phyloP scores from a whole-genome alignment of 2,329 filamentous ascomycete genomes.

The Metarhizium robertsii region DNA sequence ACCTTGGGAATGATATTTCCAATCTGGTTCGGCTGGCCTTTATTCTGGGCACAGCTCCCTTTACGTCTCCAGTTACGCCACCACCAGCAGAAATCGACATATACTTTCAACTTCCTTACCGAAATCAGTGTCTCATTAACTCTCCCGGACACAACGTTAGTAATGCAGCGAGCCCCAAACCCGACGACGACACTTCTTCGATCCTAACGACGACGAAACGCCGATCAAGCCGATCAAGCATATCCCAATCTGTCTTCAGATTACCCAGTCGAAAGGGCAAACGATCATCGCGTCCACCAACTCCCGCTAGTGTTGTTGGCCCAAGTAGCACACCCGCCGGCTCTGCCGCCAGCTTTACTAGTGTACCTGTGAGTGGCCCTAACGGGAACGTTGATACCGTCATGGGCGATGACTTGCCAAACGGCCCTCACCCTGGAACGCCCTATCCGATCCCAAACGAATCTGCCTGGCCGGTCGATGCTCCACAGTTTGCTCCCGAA shows the following conservation, averaged over 20 bases:
- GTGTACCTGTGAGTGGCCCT: neutral
- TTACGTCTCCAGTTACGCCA: constrained; percentile 24
- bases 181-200: constrained; percentile 18
- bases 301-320: constrained; percentile 17
- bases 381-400: constrained; percentile 15
- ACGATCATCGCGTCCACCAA: constrained; percentile 25
- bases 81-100: constrained; percentile 29
- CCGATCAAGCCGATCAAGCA: constrained; percentile 18
- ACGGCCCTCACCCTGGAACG: constrained; percentile 30
- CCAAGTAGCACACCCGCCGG: constrained; percentile 4
- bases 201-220: constrained; percentile 18
- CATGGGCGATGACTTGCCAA: constrained; percentile 24
- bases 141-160: constrained; percentile 19
- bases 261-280: constrained; percentile 25
- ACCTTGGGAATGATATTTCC: constrained; percentile 30
- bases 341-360: neutral
- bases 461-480: constrained; percentile 26
- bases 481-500: constrained; percentile 30
- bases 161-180: constrained; percentile 13
- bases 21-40: constrained; percentile 33
- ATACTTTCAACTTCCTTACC: constrained; percentile 28
- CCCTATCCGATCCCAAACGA: constrained; percentile 31
- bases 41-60: constrained; percentile 32
- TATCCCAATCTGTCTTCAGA: constrained; percentile 19
- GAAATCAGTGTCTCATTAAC: constrained; percentile 26